A percentile compares a stretch with the other conserved stretches of the same genome.
These are phyloP conservation scores for Cicer chorassanicum DNA, from an alignment of 306 rosid species.

Conservation along the genomic window DNA sequence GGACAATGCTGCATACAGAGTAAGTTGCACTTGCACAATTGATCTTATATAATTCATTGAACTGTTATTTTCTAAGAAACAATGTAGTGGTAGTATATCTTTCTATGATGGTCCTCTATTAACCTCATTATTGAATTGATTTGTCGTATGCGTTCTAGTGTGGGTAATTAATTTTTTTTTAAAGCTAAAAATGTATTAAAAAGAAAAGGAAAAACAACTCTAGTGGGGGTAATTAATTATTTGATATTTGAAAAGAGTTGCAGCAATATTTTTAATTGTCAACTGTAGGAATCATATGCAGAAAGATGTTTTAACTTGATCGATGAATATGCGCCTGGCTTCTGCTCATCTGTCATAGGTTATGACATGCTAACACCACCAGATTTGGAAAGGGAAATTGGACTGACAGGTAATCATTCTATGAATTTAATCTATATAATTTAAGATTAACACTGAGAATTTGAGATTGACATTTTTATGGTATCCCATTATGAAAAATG, in stretches of 20 bases:
- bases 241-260: not conserved
- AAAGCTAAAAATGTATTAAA: too few species aligned
- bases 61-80: not conserved
- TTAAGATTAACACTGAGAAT: constrained; percentile 4
- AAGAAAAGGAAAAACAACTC: too few species aligned
- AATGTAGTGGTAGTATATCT: not conserved
- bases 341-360: constrained; percentile 69
- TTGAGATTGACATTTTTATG: not conserved
- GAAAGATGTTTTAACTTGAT: constrained; percentile 61
- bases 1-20: constrained; percentile 64
- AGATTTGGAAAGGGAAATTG: constrained; percentile 76
- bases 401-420: constrained; percentile 66
- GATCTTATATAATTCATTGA: not conserved
- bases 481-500: not conserved
- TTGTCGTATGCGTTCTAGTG: not conserved
- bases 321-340: constrained; percentile 74
- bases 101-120: not conserved
- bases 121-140: not conserved
- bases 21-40: constrained; percentile 41
- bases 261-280: constrained; percentile 12
- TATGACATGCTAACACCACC: constrained; percentile 81
- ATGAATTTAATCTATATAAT: not conserved
- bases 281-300: constrained; percentile 61
- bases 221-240: not conserved
- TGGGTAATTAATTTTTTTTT: not conserved